Evolutionary conservation across 208 protist genomes (phyloP), one percentile per base, ranked within the genome.

Genomic region (Borovskyia barvae): DNA sequence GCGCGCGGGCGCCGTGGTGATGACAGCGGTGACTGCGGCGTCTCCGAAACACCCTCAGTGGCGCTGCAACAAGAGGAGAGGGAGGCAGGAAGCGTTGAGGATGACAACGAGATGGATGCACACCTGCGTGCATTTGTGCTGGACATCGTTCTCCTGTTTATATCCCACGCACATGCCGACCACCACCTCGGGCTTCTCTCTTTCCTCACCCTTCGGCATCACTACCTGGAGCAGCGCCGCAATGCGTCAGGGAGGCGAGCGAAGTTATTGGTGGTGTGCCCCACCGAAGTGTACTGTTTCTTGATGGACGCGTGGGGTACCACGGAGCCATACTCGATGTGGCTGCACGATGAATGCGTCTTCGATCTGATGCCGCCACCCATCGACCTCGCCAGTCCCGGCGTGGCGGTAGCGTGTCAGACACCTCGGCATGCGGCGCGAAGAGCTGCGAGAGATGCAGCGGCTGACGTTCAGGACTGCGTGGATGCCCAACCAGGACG

Each of bases 91-190:
- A 15, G 26, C 4, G 1, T 17, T 0, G 41, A 25, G 20, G 51
- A 62, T 28, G 50, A 37, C 15, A 52, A 49, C 25, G 19, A 0
- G 36, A 29, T 28, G 22, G 49, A 47, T 7, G 53, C 55, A 24
- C 58, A 19, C 15, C 50, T 82, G 19, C 45, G 30, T 0, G 11
- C 32, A 14, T 85, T 87, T 54, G 43, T 90, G 20, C 42, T 65
- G 11, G 79, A 92, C 37, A 50, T 92, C 9, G 47, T 64, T 0
- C 54, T 93, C 29, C 58, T 96, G 0, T 96, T 90, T 45, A 92
- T 96, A n/a, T 96, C 90, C 1, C 90, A 96, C 71, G 79, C 69
- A 14, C 90, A 96, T 71, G 90, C 87, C 24, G 90, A 96, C 37
- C 90, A 96, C 54, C 86, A 96, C 64, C 70, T 96, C 17, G 90